Evolutionary conservation across 2,329 filamentous ascomycete species (phyloP).

Genomic region (Cadophora luteo-olivacea): DNA sequence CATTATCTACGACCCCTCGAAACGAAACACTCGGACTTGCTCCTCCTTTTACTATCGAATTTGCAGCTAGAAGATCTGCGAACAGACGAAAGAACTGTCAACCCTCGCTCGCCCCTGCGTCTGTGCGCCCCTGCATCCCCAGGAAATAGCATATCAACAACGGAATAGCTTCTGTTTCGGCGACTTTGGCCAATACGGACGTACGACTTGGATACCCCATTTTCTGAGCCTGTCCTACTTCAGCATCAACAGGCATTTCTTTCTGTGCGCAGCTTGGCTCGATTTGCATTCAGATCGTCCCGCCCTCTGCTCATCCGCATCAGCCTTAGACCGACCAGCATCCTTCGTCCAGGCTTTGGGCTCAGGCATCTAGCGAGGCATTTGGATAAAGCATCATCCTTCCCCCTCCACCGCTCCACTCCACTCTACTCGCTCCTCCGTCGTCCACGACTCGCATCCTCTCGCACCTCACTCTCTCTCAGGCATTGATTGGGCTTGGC

Average conservation of each 20-base stretch:
- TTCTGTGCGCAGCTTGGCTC: constrained; percentile 5
- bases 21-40: constrained; percentile 36
- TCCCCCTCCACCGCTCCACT: background rate
- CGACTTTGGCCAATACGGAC: constrained; percentile 9
- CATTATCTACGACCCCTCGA: constrained; percentile 31
- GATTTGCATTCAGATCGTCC: constrained; percentile 13
- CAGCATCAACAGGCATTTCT: background rate
- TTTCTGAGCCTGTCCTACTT: background rate
- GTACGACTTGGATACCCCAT: background rate
- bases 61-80: constrained; percentile 17
- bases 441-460: constrained; percentile 9
- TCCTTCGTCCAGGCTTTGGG: constrained; percentile 1
- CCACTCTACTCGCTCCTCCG: background rate
- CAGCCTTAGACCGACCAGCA: background rate
- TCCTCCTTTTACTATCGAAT: background rate
- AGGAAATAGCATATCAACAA: constrained; percentile 14
- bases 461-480: background rate
- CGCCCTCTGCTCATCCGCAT: background rate
- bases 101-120: constrained; percentile 13
- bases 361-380: constrained; percentile 17
- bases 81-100: constrained; percentile 13
- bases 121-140: constrained; percentile 19
- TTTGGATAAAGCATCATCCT: constrained; percentile 20
- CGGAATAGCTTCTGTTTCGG: constrained; percentile 12
- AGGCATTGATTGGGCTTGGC: background rate